Evolutionary conservation across 2,329 filamentous ascomycete species (phyloP), one percentile per base, ranked within the genome.

Genomic region (Penicillium nordicum): DNA sequence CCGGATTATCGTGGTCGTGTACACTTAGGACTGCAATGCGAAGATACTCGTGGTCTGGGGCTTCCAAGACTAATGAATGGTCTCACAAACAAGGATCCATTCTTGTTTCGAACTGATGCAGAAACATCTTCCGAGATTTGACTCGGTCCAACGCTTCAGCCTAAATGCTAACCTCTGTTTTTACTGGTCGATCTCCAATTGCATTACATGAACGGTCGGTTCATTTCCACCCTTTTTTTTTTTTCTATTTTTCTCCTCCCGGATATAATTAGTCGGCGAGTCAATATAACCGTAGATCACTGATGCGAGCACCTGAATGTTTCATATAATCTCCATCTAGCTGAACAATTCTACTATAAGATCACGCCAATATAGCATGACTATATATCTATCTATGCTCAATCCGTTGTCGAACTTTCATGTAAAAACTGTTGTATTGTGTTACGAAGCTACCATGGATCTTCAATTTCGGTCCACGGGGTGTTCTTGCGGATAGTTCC

Each of bases 41-140:
- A 58, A 47, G 32, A 10, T 25, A n/a, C 12, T 46, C 21, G 40
- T 51, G 14, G 12, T 36, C 21, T 36, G 8, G 40, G 25, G 23
- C n/a, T 42, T 27, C 12, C 21, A 9, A 5, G 21, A 12, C 32
- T 40, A 14, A 9, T 53, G 9, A 14, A 9, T 53, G 9, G 38
- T 49, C 29, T 18, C 34, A 49, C 50, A 45, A 38, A 43, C 55
- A 44, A 47, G 53, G 51, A 50, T 59, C 50, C 11, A 38, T 16
- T 51, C 47, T 42, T 54, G 58, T 55, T 57, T 57, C 49, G 37
- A 54, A 59, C 49, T 51, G 36, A 32, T 42, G 12, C 48, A 48
- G 32, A n/a, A 40, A 32, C 41, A 8, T 23, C 30, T 51, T 12
- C 11, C n/a, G 27, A n/a, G 18, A 40, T 32, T 37, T 48, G 27